phyloP scores from a whole-genome alignment of 2,329 filamentous ascomycete genomes.

The Pseudogymnoascus sp. region DNA sequence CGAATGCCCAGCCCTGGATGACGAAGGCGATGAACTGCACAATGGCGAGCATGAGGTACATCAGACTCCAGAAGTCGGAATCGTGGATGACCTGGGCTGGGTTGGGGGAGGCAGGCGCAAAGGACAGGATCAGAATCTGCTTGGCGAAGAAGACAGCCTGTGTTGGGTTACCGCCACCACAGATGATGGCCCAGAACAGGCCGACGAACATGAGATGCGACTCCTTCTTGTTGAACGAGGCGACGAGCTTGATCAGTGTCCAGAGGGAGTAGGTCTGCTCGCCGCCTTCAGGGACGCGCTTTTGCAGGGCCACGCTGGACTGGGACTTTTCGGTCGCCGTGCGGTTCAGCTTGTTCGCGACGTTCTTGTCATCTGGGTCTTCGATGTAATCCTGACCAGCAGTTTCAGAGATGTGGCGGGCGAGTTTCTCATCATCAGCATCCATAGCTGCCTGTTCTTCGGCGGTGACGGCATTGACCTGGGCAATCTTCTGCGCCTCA shows the following conservation, averaged over 20 bases:
- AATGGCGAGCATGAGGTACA: conserved; percentile 80
- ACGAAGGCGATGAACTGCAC: conserved; percentile 64
- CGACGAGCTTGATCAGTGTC: conserved; percentile 72
- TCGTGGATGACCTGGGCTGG: conserved; percentile 53
- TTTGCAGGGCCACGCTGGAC: conserved; percentile 64
- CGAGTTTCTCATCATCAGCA: conserved; percentile 42
- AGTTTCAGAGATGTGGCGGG: conserved; percentile 39
- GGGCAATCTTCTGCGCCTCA: conserved; percentile 75
- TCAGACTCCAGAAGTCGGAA: conserved; percentile 77
- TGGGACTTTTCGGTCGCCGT: conserved; percentile 49
- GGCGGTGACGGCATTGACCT: conserved; percentile 42
- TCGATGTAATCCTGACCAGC: conserved; percentile 36
- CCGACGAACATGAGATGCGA: conserved; percentile 65
- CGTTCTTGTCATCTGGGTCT: conserved; percentile 55
- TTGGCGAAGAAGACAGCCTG: conserved; percentile 83
- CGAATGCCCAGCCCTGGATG: conserved; percentile 66
- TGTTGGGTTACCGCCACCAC: conserved; percentile 71
- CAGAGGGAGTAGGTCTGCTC: conserved; percentile 59
- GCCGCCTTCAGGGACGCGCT: conserved; percentile 40
- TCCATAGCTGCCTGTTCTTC: conserved; percentile 47
- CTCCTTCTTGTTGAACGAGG: conserved; percentile 70
- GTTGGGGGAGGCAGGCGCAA: conserved; percentile 28
- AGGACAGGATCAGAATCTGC: conserved; percentile 64
- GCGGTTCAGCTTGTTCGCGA: conserved; percentile 50
- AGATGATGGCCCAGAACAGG: conserved; percentile 65